A percentile compares a stretch with the other conserved stretches of the same genome.
Conservation (phyloP, 352 stramenopile genomes). For the Phytophthora foliorum region DNA sequence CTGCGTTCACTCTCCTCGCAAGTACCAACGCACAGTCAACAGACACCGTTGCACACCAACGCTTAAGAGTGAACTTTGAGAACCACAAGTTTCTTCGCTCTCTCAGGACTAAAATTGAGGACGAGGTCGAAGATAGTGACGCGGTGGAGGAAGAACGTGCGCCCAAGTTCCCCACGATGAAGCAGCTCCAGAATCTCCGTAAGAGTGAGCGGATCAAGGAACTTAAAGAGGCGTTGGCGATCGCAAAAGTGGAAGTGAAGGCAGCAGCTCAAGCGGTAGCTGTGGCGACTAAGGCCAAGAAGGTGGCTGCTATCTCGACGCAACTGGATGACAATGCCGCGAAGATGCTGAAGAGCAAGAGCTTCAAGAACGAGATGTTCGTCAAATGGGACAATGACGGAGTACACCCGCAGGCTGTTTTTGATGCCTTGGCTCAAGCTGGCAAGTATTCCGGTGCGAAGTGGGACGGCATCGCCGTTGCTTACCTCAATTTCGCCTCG, state of each 20-base stretch:
- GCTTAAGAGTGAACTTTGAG: neutral
- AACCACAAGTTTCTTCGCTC: neutral
- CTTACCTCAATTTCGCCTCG: slow-evolving; percentile 6
- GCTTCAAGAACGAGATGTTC: slow-evolving; percentile 3
- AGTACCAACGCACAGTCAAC: neutral
- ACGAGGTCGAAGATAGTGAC: neutral
- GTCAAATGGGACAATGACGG: slow-evolving; percentile 2
- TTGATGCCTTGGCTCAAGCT: slow-evolving; percentile 8
- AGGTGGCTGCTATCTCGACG: neutral
- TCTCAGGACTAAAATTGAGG: neutral
- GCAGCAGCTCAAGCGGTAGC: slow-evolving; percentile 10
- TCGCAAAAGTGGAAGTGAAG: slow-evolving; percentile 10
- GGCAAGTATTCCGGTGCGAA: slow-evolving; percentile 8
- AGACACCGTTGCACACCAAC: neutral
- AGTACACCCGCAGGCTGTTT: slow-evolving; percentile 10
- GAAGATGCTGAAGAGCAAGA: slow-evolving; percentile 6
- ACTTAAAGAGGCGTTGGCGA: slow-evolving; percentile 7
- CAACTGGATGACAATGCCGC: slow-evolving; percentile 17
- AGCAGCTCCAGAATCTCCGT: slow-evolving; percentile 6
- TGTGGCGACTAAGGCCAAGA: slow-evolving; percentile 3
- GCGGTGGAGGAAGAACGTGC: slow-evolving; percentile 10
- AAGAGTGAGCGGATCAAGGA: slow-evolving; percentile 15
- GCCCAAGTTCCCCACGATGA: neutral
- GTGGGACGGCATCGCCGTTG: slow-evolving; percentile 4
- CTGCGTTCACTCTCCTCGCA: neutral